A percentile compares a stretch with the other conserved stretches of the same genome.
phyloP scores from a whole-genome alignment of 208 protist species.

The Polymyxa betae region DNA sequence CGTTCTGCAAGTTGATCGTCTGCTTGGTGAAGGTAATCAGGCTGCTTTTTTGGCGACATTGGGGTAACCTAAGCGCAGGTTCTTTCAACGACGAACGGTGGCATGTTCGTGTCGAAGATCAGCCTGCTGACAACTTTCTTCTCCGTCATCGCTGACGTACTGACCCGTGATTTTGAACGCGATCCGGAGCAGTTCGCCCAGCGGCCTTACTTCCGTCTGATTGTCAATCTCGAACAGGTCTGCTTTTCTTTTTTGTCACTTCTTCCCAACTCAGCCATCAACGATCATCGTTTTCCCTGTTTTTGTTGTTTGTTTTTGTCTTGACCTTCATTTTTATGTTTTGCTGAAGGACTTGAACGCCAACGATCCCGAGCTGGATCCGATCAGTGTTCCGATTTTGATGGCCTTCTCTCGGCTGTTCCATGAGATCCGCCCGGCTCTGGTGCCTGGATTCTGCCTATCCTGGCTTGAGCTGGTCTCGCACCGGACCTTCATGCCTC shows the following conservation, averaged over 20 bases:
- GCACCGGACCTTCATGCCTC: conserved; percentile 94
- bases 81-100: neutral
- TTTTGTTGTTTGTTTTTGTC: neutral
- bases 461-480: conserved; percentile 96
- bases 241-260: neutral
- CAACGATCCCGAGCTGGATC: conserved; percentile 66
- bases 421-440: conserved; percentile 80
- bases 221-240: conserved; percentile 79
- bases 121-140: conserved; percentile 70
- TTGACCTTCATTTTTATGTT: neutral
- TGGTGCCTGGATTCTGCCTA: conserved; percentile 94
- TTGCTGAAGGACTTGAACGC: conserved; percentile 78
- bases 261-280: neutral
- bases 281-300: neutral
- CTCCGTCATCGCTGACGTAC: conserved; percentile 69
- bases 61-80: conserved; percentile 21
- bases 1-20: conserved; percentile 48
- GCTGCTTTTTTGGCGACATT: too few relatives aligned
- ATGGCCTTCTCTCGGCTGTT: conserved; percentile 84
- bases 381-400: conserved; percentile 75
- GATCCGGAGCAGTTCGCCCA: conserved; percentile 90
- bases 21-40: conserved; percentile 47
- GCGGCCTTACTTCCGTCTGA: conserved; percentile 92
- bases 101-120: conserved; percentile 14
- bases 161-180: conserved; percentile 72